Evolutionary conservation across 331 rosid species (phyloP).

Genomic region (Arachis monticola): DNA sequence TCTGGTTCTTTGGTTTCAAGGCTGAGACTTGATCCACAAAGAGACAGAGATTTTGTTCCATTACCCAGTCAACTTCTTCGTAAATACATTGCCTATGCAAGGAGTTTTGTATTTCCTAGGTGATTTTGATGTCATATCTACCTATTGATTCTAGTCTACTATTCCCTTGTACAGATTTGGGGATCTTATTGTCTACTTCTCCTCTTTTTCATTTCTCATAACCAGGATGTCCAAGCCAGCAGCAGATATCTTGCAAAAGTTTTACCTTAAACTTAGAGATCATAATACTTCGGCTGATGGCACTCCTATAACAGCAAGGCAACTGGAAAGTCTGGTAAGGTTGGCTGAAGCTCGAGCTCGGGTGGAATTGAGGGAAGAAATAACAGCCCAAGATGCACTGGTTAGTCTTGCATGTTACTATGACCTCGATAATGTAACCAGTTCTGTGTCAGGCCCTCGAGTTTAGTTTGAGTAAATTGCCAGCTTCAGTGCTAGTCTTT

Average conservation of each 20-base stretch:
- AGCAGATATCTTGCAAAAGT: slow-evolving; percentile 85
- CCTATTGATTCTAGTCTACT: slow-evolving; percentile 30
- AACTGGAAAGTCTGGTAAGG: slow-evolving; percentile 94
- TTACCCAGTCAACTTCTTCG: slow-evolving; percentile 91
- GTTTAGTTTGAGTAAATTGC: slow-evolving; percentile 2
- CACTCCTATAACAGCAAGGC: slow-evolving; percentile 96
- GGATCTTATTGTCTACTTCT: slow-evolving; percentile 30
- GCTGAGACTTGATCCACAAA: slow-evolving; percentile 70
- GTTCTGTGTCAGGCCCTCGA: slow-evolving; percentile 7
- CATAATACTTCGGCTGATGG: slow-evolving; percentile 81
- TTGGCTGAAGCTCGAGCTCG: slow-evolving; percentile 96
- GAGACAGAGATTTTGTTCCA: slow-evolving; percentile 76
- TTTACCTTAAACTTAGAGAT: slow-evolving; percentile 82
- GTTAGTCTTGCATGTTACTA: slow-evolving; percentile 51
- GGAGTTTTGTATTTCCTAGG: slow-evolving; percentile 88
- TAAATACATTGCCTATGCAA: slow-evolving; percentile 91
- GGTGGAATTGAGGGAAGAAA: slow-evolving; percentile 84
- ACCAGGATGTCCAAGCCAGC: slow-evolving; percentile 88
- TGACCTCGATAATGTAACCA: slow-evolving; percentile 29
- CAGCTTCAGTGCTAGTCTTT: background rate
- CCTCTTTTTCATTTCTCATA: slow-evolving; percentile 31
- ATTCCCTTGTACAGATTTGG: slow-evolving; percentile 35
- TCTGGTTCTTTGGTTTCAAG: slow-evolving; percentile 72
- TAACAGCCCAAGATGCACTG: slow-evolving; percentile 87
- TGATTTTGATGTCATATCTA: slow-evolving; percentile 44